These are phyloP conservation scores for Lachnellula occidentalis DNA, from an alignment of 2,329 filamentous ascomycete species.

Conservation along the genomic window DNA sequence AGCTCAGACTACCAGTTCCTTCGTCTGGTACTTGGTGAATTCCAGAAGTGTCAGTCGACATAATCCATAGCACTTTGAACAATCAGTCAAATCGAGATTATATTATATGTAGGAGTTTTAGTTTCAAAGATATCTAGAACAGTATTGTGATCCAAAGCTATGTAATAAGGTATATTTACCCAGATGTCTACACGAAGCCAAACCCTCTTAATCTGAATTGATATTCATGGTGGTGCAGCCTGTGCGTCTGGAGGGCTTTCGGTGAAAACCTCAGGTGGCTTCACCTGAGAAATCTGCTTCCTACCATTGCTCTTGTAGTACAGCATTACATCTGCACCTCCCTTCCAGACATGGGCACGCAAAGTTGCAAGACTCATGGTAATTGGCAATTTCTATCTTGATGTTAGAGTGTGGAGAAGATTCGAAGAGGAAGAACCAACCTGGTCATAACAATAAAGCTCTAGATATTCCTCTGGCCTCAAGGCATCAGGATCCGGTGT, in stretches of 20 bases:
- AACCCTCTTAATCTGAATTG: too few species aligned
- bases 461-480: slow-evolving; percentile 86
- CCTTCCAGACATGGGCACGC: slow-evolving; percentile 88
- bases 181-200: too few species aligned
- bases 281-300: slow-evolving; percentile 22
- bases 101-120: too few species aligned
- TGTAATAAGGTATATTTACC: too few species aligned
- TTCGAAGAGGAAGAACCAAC: slow-evolving; percentile 42
- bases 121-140: too few species aligned
- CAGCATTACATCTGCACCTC: slow-evolving; percentile 85
- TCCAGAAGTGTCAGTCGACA: too few species aligned
- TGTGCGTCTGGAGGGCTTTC: slow-evolving; percentile 2
- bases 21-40: too few species aligned
- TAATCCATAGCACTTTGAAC: too few species aligned
- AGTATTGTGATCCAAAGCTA: too few species aligned
- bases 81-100: too few species aligned
- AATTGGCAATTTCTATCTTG: slow-evolving; percentile 50
- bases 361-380: slow-evolving; percentile 94
- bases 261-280: slow-evolving; percentile 2
- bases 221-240: slow-evolving; percentile 3
- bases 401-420: slow-evolving; percentile 6
- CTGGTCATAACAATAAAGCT: slow-evolving; percentile 90
- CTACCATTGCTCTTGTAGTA: slow-evolving; percentile 90
- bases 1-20: too few species aligned
- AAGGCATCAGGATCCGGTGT: slow-evolving; percentile 55